Evolutionary conservation across 306 rosid species (phyloP).

Genomic region (Cicer bijugum): DNA sequence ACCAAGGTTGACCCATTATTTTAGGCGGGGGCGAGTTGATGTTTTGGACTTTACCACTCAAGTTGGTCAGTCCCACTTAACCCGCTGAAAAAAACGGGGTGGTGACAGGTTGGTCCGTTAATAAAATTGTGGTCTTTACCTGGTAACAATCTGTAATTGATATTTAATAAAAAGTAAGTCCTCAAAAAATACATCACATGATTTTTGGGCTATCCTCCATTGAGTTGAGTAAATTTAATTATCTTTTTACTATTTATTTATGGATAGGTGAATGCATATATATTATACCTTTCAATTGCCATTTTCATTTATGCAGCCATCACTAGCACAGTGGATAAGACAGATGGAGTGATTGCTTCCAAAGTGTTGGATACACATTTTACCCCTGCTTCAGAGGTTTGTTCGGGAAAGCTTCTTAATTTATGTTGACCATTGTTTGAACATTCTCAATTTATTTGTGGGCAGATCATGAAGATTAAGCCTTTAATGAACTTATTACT

Average conservation of each 20-base stretch:
- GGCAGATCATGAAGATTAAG: no score
- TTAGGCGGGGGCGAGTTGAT: no score
- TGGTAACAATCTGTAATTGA: constrained; percentile 10
- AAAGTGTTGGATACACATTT: constrained; percentile 53
- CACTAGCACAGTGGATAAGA: constrained; percentile 53
- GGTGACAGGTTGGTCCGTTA: no score
- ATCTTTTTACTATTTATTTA: constrained; percentile 33
- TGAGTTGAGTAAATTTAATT: constrained; percentile 19
- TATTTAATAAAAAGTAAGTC: constrained; percentile 26
- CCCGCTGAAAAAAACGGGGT: no score
- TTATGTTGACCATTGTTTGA: background rate
- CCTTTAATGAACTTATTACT: no score
- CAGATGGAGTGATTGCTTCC: constrained; percentile 60
- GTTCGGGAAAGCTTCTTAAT: constrained; percentile 35
- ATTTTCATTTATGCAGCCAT: constrained; percentile 52
- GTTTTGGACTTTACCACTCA: no score
- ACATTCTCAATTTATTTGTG: no score
- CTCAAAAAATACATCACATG: constrained; percentile 15
- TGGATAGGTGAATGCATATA: constrained; percentile 33
- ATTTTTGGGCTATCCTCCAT: constrained; percentile 18
- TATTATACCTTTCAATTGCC: constrained; percentile 28
- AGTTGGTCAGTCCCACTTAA: no score
- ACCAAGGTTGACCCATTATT: no score
- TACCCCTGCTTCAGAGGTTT: constrained; percentile 70
- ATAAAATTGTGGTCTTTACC: constrained; percentile 1